A percentile compares a stretch with the other conserved stretches of the same genome.
phyloP scores from a whole-genome alignment of 2,329 filamentous ascomycete genomes.

The Aspergillus arachidicola region DNA sequence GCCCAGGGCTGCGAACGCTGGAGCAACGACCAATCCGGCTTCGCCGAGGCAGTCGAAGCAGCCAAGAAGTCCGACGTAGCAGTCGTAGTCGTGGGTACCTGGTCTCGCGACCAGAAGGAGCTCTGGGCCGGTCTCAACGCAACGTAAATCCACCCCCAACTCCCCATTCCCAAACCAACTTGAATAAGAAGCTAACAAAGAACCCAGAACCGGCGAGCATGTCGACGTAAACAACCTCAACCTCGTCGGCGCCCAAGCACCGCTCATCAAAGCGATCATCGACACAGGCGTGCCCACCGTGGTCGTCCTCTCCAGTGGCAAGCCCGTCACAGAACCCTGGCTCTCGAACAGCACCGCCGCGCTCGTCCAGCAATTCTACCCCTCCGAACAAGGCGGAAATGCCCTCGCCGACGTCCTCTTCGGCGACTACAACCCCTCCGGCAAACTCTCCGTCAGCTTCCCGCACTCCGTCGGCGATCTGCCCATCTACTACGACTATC shows the following conservation, averaged over 20 bases:
- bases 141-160: slow-evolving; percentile 44
- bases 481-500: slow-evolving; percentile 72
- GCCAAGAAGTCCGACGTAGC: slow-evolving; percentile 70
- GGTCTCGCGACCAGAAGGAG: slow-evolving; percentile 72
- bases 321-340: slow-evolving; percentile 74
- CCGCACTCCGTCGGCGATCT: slow-evolving; percentile 68
- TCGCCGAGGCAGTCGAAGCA: slow-evolving; percentile 65
- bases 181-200: background rate
- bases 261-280: slow-evolving; percentile 67
- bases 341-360: slow-evolving; percentile 66
- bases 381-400: slow-evolving; percentile 68
- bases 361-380: slow-evolving; percentile 75
- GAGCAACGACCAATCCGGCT: slow-evolving; percentile 70
- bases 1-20: slow-evolving; percentile 72
- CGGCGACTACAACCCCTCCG: slow-evolving; percentile 66
- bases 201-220: slow-evolving; percentile 64
- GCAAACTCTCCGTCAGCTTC: slow-evolving; percentile 68
- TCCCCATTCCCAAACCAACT: background rate
- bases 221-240: slow-evolving; percentile 66
- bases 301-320: slow-evolving; percentile 69
- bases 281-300: slow-evolving; percentile 68
- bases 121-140: slow-evolving; percentile 72
- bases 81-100: slow-evolving; percentile 73
- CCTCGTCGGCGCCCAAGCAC: slow-evolving; percentile 70
- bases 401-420: slow-evolving; percentile 69